Base-by-base conservation (phyloP, 345 rosid species). In the Hypericum perforatum region DNA sequence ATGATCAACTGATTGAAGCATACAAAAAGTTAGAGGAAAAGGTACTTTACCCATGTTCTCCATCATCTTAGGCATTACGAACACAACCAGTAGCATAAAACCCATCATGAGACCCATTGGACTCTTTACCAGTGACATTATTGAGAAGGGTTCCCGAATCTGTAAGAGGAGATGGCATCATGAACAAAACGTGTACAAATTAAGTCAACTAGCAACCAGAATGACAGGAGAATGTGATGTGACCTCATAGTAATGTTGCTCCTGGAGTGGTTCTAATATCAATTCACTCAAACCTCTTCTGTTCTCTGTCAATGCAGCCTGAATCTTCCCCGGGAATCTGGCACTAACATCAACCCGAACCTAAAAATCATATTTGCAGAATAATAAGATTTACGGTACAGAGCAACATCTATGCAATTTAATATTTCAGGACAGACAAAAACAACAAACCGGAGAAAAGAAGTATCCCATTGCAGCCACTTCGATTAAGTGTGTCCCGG, bases 21-120 rank as follows among this genome's bases (percentile, higher is more conserved):
- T 46, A 14, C 4, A 46, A 46, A 6, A 9, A 32, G 12, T 11
- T 12, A 46, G 8, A 0, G 32, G 2, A 10, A 46, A 32, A 3
- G 22, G 8, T 12, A 13, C 12, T 53, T 74, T 82, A 91, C 96
- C 98, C 70, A 92, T 88, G 78, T 82, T 88, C 71, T 88, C 98
- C 79, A 88, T 67, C 65, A 88, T 67, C 68, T 92, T 92, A 42
- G 98, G 98, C 98, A 88, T 92, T 40, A 92, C 52, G 74, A 92
- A 92, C 68, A 92, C 66, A 0, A 88, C 95, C 16, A 92, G 73
- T 61, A 92, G 60, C 98, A 92, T 92, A 65, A 92, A 88, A 63
- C 97, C 98, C 70, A 85, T 61, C 98, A 88, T 92, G 43, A 92
- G 81, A 63, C 98, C 98, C 98, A 92, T 92, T 38, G 97, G 98